Base-by-base conservation (phyloP, 768 basidiomycete species). In the Candolleomyces eurysporus region DNA sequence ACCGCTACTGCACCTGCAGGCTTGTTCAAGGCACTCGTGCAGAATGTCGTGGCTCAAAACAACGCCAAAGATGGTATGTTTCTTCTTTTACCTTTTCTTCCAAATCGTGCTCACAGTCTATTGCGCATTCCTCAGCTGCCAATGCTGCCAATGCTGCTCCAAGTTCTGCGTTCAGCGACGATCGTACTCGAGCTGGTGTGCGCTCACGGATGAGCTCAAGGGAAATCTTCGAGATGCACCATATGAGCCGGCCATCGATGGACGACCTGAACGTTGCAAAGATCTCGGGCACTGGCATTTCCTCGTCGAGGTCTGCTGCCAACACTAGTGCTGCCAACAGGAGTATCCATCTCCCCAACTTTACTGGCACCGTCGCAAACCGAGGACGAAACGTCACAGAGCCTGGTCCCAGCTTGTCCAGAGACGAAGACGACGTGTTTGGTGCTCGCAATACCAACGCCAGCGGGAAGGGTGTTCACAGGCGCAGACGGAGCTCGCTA, bases 1-100 rank as follows among this genome's bases (percentile, higher is more conserved):
- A 85, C 49, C 21, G 61, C 78, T 66, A 94, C 90, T 6, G 88
- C 93, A 9, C 92, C 92, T 19, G 92, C 92, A 39, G 91, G 91
- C 2, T 68, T 94, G 59, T 94, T 94, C 82, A 93, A 93, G 75
- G 89, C 90, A 11, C 78, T 92, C 54, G 86, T 61, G 8, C 45
- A 61, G 21, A 57, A 56, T 30, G 51, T 53, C 42, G 50, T 60
- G 82, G 30, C 82, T 75, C 56, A 60, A 57, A 54, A 53, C 57
- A 39, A 39, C 43, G 13, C 46, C 31, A 56, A 49, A 40, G 57
- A 63, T 54, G 53, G 53, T 46, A 7, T 17, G 45, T 46, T 46
- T 46, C 19, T 21, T 9, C 45, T 46, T 21, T 21, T 21, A 46
- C 45, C 14, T 17, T 21, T 46, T 5, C 5, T 8, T 5, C 10